These are phyloP conservation scores for Neurospora sp. DNA, from an alignment of 495 filamentous ascomycete species.

Conservation along the genomic window DNA sequence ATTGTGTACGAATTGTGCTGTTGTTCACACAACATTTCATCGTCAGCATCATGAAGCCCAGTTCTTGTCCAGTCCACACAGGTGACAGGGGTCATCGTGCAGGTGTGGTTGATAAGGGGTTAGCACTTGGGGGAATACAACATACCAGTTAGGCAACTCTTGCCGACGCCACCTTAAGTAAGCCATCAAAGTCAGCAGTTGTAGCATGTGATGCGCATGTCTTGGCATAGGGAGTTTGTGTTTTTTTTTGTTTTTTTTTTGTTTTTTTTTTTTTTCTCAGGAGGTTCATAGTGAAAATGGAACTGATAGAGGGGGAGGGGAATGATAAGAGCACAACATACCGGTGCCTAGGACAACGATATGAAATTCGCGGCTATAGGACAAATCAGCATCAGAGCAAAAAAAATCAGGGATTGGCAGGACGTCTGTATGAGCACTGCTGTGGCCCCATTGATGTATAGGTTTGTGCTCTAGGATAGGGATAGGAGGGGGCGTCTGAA, in stretches of 20 bases:
- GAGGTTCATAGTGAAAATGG: neutral
- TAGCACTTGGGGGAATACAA: conserved; percentile 7
- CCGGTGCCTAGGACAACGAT: conserved; percentile 27
- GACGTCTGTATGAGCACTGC: neutral
- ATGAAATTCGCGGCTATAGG: conserved; percentile 22
- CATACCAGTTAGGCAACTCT: conserved; percentile 94
- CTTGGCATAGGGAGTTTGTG: conserved; percentile 4
- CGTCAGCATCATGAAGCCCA: conserved; percentile 7
- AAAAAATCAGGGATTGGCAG: neutral
- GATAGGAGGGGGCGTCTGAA: neutral
- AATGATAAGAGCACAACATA: conserved; percentile 7
- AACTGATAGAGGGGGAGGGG: neutral
- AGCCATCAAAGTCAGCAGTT: conserved; percentile 20
- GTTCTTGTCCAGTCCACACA: neutral
- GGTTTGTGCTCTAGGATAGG: neutral
- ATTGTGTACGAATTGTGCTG: conserved; percentile 98
- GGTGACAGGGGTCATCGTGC: conserved; percentile 1
- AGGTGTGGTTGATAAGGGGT: conserved; percentile 8
- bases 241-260: neutral
- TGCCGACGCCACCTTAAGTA: conserved; percentile 79
- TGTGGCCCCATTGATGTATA: neutral
- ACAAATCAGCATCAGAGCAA: conserved; percentile 3
- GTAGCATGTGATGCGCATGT: conserved; percentile 16
- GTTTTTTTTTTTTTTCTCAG: neutral
- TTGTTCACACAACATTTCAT: conserved; percentile 10